phyloP scores from a whole-genome alignment of 176 grass and related monocot genomes.

The Elymus sibiricus region DNA sequence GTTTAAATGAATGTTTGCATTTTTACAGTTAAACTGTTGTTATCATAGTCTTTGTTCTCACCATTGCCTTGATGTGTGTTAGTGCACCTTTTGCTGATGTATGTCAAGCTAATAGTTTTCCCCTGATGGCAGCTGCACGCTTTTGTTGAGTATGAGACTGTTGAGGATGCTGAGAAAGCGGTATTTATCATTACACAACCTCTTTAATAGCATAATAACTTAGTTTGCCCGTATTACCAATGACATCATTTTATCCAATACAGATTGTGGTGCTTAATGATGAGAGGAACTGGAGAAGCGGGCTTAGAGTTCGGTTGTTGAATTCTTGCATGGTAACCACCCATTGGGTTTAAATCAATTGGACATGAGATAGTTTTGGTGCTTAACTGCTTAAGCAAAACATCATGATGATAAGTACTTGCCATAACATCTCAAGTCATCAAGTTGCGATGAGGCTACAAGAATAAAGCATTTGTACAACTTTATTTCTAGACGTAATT shows the following conservation, averaged over 20 bases:
- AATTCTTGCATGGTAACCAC: constrained; percentile 76
- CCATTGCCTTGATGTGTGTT: neutral
- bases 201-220: constrained; percentile 6
- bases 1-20: constrained; percentile 9
- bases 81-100: neutral
- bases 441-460: neutral
- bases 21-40: constrained; percentile 9
- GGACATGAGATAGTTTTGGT: constrained; percentile 1
- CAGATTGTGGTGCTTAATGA: constrained; percentile 92
- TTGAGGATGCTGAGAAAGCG: constrained; percentile 90
- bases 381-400: constrained; percentile 16
- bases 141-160: constrained; percentile 91
- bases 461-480: neutral
- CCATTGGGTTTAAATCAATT: neutral
- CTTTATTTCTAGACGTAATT: neutral
- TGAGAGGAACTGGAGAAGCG: constrained; percentile 97
- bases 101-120: constrained; percentile 19
- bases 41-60: constrained; percentile 3
- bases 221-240: neutral
- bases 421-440: constrained; percentile 8
- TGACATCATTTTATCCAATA: constrained; percentile 16
- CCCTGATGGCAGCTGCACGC: constrained; percentile 75
- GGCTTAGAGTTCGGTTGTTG: constrained; percentile 82
- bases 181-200: constrained; percentile 38
- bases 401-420: neutral